Evolutionary conservation across 108 stramenopile genomes (phyloP).

Genomic region (Conticribra weissflogii): DNA sequence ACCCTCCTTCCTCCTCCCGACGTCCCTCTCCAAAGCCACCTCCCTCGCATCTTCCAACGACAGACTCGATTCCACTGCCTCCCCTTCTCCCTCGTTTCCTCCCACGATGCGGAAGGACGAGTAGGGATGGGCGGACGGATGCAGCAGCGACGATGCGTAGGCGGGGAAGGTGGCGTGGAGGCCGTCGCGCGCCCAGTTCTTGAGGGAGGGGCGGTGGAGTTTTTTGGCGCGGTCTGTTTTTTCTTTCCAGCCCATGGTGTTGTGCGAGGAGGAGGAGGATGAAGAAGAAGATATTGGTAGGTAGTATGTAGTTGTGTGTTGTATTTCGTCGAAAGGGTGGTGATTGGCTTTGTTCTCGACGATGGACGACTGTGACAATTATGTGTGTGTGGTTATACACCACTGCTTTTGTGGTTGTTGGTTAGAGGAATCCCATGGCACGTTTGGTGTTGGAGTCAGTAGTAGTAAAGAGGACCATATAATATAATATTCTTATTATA

Average conservation of each 20-base stretch:
- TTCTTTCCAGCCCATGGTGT: constrained; percentile 52
- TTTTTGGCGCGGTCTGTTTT: constrained; percentile 55
- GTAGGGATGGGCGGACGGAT: constrained; percentile 18
- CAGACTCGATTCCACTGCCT: background rate
- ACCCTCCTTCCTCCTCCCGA: too few species aligned
- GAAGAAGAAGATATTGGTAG: too few species aligned
- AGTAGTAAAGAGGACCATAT: too few species aligned
- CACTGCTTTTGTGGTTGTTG: too few species aligned
- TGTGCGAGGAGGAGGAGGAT: background rate
- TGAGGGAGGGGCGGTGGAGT: constrained; percentile 76
- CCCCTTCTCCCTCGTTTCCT: constrained; percentile 3
- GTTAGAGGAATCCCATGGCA: too few species aligned
- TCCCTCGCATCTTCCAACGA: constrained; percentile 3
- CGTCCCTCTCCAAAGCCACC: background rate
- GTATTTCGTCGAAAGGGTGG: background rate
- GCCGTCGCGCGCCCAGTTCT: constrained; percentile 79
- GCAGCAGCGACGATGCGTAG: constrained; percentile 45
- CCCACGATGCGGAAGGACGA: constrained; percentile 12
- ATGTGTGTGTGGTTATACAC: too few species aligned
- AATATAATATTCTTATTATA: too few species aligned
- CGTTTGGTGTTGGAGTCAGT: too few species aligned
- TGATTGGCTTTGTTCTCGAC: too few species aligned
- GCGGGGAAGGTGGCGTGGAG: constrained; percentile 62
- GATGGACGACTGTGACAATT: too few species aligned
- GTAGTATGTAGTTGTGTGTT: background rate